Conservation (phyloP, 108 stramenopile species). For the Nannochloropsis salina region DNA sequence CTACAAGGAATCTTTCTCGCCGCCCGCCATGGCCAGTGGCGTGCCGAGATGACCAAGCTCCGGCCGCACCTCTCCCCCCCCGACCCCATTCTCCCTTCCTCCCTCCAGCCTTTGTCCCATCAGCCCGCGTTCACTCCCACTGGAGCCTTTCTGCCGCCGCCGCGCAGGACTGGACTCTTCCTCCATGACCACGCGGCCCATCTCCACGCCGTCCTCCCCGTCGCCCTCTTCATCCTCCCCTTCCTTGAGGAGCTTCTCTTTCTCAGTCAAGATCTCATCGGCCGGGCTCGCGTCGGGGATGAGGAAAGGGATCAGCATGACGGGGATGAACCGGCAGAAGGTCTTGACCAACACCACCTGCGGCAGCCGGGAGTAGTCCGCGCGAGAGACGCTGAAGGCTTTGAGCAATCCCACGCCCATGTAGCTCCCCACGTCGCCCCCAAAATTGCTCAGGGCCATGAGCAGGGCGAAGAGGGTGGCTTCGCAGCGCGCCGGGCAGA, state of each 20-base stretch:
- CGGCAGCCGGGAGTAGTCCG: neutral
- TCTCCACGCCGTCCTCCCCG: neutral
- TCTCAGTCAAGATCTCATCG: conserved; percentile 14
- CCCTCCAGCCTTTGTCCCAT: too few relatives aligned
- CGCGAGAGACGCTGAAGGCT: neutral
- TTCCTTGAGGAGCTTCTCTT: neutral
- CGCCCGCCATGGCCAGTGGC: too few relatives aligned
- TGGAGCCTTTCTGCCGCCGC: too few relatives aligned
- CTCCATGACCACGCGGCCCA: neutral
- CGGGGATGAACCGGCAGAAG: neutral
- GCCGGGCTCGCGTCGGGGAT: neutral
- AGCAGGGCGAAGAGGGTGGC: conserved; percentile 15
- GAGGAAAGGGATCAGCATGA: conserved; percentile 20
- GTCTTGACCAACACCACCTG: conserved; percentile 18
- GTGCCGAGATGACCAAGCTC: too few relatives aligned
- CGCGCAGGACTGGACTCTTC: too few relatives aligned
- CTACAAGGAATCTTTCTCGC: too few relatives aligned
- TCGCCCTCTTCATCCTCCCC: neutral
- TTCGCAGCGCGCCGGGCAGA: conserved; percentile 9
- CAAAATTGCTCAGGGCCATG: conserved; percentile 23
- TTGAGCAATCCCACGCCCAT: conserved; percentile 6
- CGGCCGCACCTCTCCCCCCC: too few relatives aligned
- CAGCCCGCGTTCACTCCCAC: too few relatives aligned
- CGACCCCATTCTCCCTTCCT: too few relatives aligned
- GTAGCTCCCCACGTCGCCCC: neutral